Percentiles rank a stretch among this genome's conserved stretches.
Evolutionary conservation across 805 yeast species (phyloP).

Genomic region (Vanderwaltozyma tropicalis): DNA sequence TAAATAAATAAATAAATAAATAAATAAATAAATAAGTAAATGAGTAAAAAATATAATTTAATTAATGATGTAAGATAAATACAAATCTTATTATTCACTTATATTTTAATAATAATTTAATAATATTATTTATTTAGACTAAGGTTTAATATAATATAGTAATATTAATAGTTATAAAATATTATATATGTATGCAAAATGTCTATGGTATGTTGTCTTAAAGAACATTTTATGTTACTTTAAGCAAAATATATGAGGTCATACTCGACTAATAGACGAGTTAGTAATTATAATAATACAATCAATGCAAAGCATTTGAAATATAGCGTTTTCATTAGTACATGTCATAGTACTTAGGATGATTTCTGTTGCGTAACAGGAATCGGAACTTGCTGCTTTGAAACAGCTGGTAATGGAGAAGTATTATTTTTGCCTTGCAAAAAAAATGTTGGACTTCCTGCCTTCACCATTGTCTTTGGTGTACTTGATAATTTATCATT

Average conservation of each 20-base stretch:
- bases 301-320: conserved; percentile 1
- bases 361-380: conserved; percentile 4
- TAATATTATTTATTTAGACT: too few species aligned
- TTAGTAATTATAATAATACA: conserved; percentile 3
- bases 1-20: too few species aligned
- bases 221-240: neutral
- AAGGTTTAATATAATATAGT: neutral
- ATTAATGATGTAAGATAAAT: too few species aligned
- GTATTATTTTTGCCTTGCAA: neutral
- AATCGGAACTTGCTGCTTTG: conserved; percentile 1
- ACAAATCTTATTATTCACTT: too few species aligned
- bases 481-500: neutral
- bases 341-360: neutral
- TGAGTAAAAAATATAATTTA: too few species aligned
- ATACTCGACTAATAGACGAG: neutral
- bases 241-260: neutral
- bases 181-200: neutral
- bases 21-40: too few species aligned
- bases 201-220: neutral
- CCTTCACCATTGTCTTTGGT: neutral
- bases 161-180: neutral
- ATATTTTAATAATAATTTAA: too few species aligned
- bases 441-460: neutral
- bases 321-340: neutral
- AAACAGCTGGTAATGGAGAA: neutral